phyloP scores from a whole-genome alignment of 192 early-diverging fungal genomes.

The Backusella westeae region DNA sequence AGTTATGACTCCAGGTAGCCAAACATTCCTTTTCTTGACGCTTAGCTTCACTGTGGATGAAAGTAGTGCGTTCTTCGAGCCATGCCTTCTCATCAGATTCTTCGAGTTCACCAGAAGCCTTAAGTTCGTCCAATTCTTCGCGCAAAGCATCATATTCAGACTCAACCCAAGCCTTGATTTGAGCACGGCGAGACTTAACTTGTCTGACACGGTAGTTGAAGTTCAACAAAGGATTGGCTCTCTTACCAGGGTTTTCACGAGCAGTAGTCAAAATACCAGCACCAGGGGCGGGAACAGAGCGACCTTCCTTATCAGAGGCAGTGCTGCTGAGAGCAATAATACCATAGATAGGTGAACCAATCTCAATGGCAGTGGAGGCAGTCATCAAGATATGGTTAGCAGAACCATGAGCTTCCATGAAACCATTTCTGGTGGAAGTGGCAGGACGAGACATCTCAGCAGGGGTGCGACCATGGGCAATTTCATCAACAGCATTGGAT shows the following conservation, averaged over 20 bases:
- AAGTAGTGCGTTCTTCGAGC: constrained; percentile 43
- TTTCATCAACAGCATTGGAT: constrained; percentile 78
- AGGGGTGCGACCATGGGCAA: constrained; percentile 82
- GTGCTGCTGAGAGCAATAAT: constrained; percentile 86
- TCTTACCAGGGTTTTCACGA: constrained; percentile 60
- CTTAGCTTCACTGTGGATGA: constrained; percentile 55
- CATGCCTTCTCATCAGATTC: constrained; percentile 43
- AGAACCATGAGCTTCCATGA: constrained; percentile 92
- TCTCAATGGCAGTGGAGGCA: constrained; percentile 81
- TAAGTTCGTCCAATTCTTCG: constrained; percentile 65
- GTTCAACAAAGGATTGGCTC: constrained; percentile 64
- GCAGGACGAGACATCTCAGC: constrained; percentile 89
- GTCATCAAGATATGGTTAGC: constrained; percentile 91
- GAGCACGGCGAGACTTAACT: constrained; percentile 66
- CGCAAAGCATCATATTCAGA: constrained; percentile 67
- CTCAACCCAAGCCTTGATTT: constrained; percentile 79
- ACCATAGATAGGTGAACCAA: constrained; percentile 92
- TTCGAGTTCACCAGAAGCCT: constrained; percentile 38
- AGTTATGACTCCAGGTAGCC: constrained; percentile 76
- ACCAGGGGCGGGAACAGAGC: constrained; percentile 92
- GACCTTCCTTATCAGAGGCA: constrained; percentile 93
- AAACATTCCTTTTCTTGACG: constrained; percentile 78
- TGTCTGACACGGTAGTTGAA: constrained; percentile 83
- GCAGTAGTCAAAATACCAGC: constrained; percentile 92
- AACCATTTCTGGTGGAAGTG: constrained; percentile 84